Base-by-base conservation (phyloP, 805 yeast species). In the Wickerhamiella allomyrinae region DNA sequence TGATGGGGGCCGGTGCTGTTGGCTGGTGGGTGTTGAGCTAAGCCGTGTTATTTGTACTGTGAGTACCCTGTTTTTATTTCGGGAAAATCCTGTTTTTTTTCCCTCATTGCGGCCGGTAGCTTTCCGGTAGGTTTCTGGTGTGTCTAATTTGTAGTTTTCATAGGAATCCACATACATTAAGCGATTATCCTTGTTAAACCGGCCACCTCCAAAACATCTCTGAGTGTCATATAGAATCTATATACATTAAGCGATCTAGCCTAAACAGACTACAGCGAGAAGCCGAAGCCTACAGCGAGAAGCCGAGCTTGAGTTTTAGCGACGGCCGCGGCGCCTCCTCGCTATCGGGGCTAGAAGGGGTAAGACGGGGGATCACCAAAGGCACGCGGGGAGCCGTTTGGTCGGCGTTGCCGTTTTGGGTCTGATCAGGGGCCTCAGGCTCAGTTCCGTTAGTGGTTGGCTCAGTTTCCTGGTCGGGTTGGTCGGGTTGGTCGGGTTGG, bases 1-100 rank as follows among this genome's bases (percentile, higher is more conserved):
- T 65, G 50, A 60, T 65, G 47, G 62, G 61, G 14, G 45, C 58
- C 14, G 68, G 64, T 10, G 62, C 59, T 33, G 46, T 47, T 27
- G 56, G 48, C 34, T 58, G 44, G 54, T 45, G 49, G 21, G 41
- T 41, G 34, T 41, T 49, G 21, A 31, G 34, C 21, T 31, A 31
- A 11, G 5, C 7, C 31, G 17, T 9, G 31, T 17, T 7, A 7
- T 27, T 11, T n/a, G 14, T n/a, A n/a, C n/a, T n/a, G n/a, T n/a
- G n/a, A n/a, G n/a, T n/a, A n/a, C n/a, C n/a, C n/a, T n/a, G n/a
- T n/a, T n/a, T n/a, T n/a, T n/a, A n/a, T n/a, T n/a, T n/a, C n/a
- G n/a, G n/a, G n/a, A n/a, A n/a, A n/a, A n/a, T n/a, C n/a, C n/a
- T n/a, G n/a, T n/a, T n/a, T n/a, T n/a, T n/a, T n/a, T n/a, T n/a